Evolutionary conservation across 345 rosid species (phyloP).

Genomic region (Raphanus sativus): DNA sequence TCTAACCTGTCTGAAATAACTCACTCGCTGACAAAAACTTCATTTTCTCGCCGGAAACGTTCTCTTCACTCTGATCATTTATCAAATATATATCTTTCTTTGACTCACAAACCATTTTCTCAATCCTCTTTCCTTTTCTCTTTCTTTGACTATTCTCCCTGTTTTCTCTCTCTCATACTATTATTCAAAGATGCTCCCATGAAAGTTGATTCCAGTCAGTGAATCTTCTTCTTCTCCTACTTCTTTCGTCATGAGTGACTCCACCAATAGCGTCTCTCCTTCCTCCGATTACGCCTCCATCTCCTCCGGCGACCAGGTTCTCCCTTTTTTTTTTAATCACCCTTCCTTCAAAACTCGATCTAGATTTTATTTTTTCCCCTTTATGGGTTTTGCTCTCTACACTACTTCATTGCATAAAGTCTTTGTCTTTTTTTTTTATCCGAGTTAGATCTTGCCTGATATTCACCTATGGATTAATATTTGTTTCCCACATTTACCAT

Average conservation of each 20-base stretch:
- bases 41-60: slow-evolving; percentile 9
- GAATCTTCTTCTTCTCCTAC: slow-evolving; percentile 13
- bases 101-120: slow-evolving; percentile 13
- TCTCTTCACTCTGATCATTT: not conserved
- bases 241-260: slow-evolving; percentile 63
- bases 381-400: slow-evolving; percentile 21
- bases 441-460: slow-evolving; percentile 9
- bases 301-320: slow-evolving; percentile 67
- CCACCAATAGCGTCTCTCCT: slow-evolving; percentile 57
- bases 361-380: not conserved
- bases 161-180: slow-evolving; percentile 1
- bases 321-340: not conserved
- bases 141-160: slow-evolving; percentile 33
- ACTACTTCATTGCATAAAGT: slow-evolving; percentile 15
- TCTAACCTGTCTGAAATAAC: not conserved
- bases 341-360: not conserved
- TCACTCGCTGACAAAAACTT: slow-evolving; percentile 13
- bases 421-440: not conserved
- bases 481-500: not conserved
- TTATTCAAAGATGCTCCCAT: slow-evolving; percentile 31
- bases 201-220: slow-evolving; percentile 21
- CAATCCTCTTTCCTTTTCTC: slow-evolving; percentile 14
- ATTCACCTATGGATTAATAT: not conserved
- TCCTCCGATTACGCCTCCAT: slow-evolving; percentile 62
- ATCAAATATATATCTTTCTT: not conserved